Base-by-base conservation (phyloP, 257 asterid genomes). In the Galeopsis tetrahit region DNA sequence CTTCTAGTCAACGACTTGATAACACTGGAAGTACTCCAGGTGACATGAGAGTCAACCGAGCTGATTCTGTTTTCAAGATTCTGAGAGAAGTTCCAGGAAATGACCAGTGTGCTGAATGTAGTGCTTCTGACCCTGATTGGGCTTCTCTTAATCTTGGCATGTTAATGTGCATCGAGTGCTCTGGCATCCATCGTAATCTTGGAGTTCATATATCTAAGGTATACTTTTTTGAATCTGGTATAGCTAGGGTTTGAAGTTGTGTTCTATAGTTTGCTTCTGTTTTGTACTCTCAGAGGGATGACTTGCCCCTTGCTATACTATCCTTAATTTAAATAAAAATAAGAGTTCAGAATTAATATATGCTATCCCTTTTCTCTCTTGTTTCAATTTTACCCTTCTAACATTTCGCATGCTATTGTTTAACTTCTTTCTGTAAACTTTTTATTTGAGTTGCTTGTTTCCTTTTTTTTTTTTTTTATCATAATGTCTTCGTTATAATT, bases 131-230 rank as follows among this genome's bases (percentile, higher is more conserved):
- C 33, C 98, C 99, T 76, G 95, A 94, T 74, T 94, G 99, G 99
- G 99, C 99, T 59, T 94, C 99, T 78, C 87, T 94, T 32, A 94
- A 94, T 84, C 97, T 94, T 79, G 98, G 96, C 51, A 84, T 94
- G 77, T 81, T 94, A 75, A 87, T 91, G 79, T 94, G 99, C 85
- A 94, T 94, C 62, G 99, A 94, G 78, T 94, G 99, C 90, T 94
- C 99, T 31, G 99, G 99, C 66, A 84, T 87, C 87, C 99, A 94
- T 82, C 91, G 99, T 59, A 94, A 94, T 85, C 99, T 94, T 66
- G 99, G 99, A 75, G 99, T 94, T 82, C 99, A 94, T 80, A 80
- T 94, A 77, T 94, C 99, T 32, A 94, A 94, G 99, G 99, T 94
- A 78, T 72, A 40, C 38, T 42, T 58, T 66, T 11, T 40, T 61